Evolutionary conservation across 305 asterid species (phyloP).

Genomic region (Andrographis paniculata): DNA sequence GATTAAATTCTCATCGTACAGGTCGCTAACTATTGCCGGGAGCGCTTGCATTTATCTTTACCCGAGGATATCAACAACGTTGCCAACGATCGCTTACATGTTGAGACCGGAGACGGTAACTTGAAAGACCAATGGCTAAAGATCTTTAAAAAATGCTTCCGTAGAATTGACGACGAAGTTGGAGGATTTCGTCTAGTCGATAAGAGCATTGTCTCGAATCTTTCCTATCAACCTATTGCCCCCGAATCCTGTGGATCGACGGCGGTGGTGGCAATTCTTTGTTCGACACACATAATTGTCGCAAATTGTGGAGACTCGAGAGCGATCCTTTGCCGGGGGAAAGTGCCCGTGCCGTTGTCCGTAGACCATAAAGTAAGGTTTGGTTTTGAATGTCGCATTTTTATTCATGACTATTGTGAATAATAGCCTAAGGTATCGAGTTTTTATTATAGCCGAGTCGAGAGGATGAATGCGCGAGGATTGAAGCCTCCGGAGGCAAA

Average conservation of each 20-base stretch:
- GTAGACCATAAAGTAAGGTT: constrained; percentile 48
- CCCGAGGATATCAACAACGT: constrained; percentile 34
- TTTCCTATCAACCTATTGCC: constrained; percentile 29
- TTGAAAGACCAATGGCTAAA: constrained; percentile 41
- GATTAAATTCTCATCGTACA: constrained; percentile 9
- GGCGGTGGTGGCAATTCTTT: constrained; percentile 51
- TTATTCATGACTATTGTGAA: too few species aligned
- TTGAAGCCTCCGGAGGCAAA: constrained; percentile 58
- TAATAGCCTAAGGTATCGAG: background rate
- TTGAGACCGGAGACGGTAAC: constrained; percentile 19
- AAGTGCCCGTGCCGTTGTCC: constrained; percentile 36
- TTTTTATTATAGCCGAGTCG: constrained; percentile 30
- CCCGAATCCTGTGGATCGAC: constrained; percentile 66
- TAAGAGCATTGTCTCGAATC: constrained; percentile 12
- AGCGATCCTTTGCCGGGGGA: constrained; percentile 55
- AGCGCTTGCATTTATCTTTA: constrained; percentile 47
- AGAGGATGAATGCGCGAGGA: constrained; percentile 50
- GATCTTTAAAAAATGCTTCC: constrained; percentile 34
- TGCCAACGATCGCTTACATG: constrained; percentile 17
- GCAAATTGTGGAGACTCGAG: too few species aligned
- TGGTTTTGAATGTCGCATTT: too few species aligned
- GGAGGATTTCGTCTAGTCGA: constrained; percentile 28
- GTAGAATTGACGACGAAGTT: constrained; percentile 42
- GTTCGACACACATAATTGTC: constrained; percentile 47
- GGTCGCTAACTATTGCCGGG: constrained; percentile 56